Conservation (phyloP, 2,329 filamentous ascomycete species). For the Pyrenophora seminiperda region DNA sequence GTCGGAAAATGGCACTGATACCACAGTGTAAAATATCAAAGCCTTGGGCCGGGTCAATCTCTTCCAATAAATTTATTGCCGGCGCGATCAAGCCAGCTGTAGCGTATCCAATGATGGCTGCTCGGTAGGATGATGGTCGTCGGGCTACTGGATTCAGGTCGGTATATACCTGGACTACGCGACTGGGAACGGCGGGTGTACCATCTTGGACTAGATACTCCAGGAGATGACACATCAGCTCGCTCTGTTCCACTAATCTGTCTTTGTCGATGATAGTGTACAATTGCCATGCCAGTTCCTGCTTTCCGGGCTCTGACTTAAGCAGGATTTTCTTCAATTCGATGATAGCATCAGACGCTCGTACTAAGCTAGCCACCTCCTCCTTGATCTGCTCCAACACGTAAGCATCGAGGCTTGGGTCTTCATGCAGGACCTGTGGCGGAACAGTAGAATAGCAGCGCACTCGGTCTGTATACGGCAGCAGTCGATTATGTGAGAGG, state of each 20-base stretch:
- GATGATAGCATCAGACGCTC: conserved; percentile 20
- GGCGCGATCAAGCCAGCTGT: conserved; percentile 46
- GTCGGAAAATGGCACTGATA: conserved; percentile 37
- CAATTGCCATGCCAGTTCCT: conserved; percentile 46
- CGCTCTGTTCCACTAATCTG: neutral
- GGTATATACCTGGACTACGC: conserved; percentile 55
- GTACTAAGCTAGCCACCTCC: conserved; percentile 28
- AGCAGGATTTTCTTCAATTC: conserved; percentile 28
- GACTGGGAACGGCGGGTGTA: conserved; percentile 47
- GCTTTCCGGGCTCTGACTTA: conserved; percentile 21
- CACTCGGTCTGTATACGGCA: conserved; percentile 26
- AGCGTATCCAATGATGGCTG: conserved; percentile 53
- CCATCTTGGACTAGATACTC: conserved; percentile 34
- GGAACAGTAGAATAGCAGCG: conserved; percentile 35
- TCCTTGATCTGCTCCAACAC: conserved; percentile 18
- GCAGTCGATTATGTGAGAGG: conserved; percentile 34
- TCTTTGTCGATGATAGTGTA: conserved; percentile 37
- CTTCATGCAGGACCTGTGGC: conserved; percentile 16
- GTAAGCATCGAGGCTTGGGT: conserved; percentile 11
- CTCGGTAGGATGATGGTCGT: conserved; percentile 52
- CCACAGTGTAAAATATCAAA: conserved; percentile 27
- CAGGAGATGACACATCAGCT: conserved; percentile 32
- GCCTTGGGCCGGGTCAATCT: conserved; percentile 35
- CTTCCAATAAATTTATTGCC: conserved; percentile 50
- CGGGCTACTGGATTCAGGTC: conserved; percentile 46